Base-by-base conservation (phyloP, 2,329 filamentous ascomycete genomes). In the Alternaria postmessia region DNA sequence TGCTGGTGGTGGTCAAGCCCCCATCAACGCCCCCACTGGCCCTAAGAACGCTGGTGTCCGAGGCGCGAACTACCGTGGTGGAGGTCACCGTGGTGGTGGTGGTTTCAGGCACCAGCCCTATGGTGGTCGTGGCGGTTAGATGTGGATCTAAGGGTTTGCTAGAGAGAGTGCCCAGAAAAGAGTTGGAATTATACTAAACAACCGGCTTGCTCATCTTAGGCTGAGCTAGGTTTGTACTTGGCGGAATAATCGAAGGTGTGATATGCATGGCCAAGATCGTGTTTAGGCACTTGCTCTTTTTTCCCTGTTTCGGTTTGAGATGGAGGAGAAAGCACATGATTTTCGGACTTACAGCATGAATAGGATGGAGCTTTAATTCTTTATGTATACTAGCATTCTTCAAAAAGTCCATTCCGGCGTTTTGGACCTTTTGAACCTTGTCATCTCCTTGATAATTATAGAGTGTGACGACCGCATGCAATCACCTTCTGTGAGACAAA, bases 21-120 rank as follows among this genome's bases (percentile, higher is more conserved):
- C 92, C 20, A 89, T 91, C 5, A 93, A 93, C 74, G 92, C 95
- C 6, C 95, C 95, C 0, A 99, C 95, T 0, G 95, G 95, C 0
- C 95, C 95, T 5, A 96, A 96, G 85, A 99, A 98, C 73, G 93
- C 94, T 1, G 94, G 94, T 26, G 91, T 90, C 75, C 93, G 94
- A 1, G 93, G 94, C 16, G 93, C 92, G 2, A 97, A 97, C 80
- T 98, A 97, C 78, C 90, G 94, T 41, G 94, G 95, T 54, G 94
- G 94, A 52, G 93, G 94, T 18, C 67, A 61, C 30, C 58, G 58
- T 16, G 58, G 75, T 30, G 65, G 59, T 6, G 64, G 62, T 39
- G 71, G 67, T 42, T 75, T 71, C 52, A 70, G 75, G 24, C 74
- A 77, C 53, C 71, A 72, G 42, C 75, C 75, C 12, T 78, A 78